Conservation (phyloP, 331 rosid genomes). For the Arachis monticola region DNA sequence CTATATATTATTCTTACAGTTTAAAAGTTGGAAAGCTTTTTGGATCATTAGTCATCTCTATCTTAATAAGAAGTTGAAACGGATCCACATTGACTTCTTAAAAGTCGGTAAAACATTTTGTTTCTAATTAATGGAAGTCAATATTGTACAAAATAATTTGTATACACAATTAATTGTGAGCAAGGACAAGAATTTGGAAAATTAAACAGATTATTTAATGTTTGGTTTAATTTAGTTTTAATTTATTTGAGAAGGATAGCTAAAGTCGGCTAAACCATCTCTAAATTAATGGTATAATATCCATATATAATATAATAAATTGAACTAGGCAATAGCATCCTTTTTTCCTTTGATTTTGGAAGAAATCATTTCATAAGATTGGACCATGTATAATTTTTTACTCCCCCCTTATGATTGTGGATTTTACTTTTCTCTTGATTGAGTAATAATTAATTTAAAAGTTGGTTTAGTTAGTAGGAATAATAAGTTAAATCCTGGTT, state of each 20-base stretch:
- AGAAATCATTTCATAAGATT: conserved; percentile 13
- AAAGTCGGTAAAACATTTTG: conserved; percentile 4
- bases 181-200: background rate
- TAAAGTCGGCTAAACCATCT: background rate
- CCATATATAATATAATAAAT: background rate
- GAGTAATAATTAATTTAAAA: background rate
- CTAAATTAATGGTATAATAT: conserved; percentile 7
- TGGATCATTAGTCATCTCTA: conserved; percentile 19
- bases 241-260: background rate
- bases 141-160: conserved; percentile 9
- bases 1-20: conserved; percentile 13
- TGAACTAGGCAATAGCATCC: background rate
- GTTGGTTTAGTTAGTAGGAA: background rate
- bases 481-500: background rate
- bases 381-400: no score
- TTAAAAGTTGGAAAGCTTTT: conserved; percentile 47
- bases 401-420: no score
- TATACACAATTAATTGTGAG: background rate
- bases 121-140: conserved; percentile 31
- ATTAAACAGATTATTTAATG: background rate
- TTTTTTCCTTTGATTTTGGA: conserved; percentile 11
- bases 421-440: background rate
- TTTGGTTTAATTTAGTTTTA: background rate
- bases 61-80: background rate
- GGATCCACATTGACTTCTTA: conserved; percentile 22